These are phyloP conservation scores for Westerdykella sp. DNA, from an alignment of 2,329 filamentous ascomycete genomes.

Conservation along the genomic window DNA sequence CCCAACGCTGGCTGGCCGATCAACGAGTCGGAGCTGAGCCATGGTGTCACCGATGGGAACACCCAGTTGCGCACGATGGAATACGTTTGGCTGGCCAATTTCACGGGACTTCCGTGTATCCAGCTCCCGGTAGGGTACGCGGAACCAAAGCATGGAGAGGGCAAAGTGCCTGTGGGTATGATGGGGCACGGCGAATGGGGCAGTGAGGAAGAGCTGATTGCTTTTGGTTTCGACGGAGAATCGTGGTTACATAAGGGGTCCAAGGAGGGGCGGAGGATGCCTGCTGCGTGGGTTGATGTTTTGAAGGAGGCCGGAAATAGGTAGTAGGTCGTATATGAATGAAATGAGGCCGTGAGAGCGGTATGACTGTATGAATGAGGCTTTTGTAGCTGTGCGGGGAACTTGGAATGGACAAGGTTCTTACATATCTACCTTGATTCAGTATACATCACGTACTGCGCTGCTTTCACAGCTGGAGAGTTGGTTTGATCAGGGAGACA, in stretches of 20 bases:
- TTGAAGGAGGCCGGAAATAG: constrained; percentile 10
- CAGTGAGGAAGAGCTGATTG: constrained; percentile 47
- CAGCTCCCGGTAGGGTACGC: constrained; percentile 69
- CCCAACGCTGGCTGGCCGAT: constrained; percentile 71
- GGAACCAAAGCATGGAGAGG: constrained; percentile 50
- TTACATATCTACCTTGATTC: too few relatives aligned
- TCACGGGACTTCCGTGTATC: constrained; percentile 70
- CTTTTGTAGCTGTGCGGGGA: too few relatives aligned
- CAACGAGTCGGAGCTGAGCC: constrained; percentile 54
- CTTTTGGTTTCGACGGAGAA: constrained; percentile 50
- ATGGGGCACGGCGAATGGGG: constrained; percentile 54
- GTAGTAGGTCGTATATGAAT: too few relatives aligned
- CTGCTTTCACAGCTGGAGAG: too few relatives aligned
- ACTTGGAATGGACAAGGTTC: too few relatives aligned
- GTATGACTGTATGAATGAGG: too few relatives aligned
- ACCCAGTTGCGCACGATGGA: constrained; percentile 70
- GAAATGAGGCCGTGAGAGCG: too few relatives aligned
- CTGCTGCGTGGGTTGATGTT: constrained; percentile 38
- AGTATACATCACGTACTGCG: too few relatives aligned
- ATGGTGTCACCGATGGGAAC: constrained; percentile 69
- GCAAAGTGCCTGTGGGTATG: constrained; percentile 50
- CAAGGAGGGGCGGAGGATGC: constrained; percentile 31
- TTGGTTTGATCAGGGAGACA: too few relatives aligned
- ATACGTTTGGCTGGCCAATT: constrained; percentile 81
- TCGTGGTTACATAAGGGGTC: constrained; percentile 38